phyloP scores from a whole-genome alignment of 106 monocot genomes.

The Platanthera guangdongensis region DNA sequence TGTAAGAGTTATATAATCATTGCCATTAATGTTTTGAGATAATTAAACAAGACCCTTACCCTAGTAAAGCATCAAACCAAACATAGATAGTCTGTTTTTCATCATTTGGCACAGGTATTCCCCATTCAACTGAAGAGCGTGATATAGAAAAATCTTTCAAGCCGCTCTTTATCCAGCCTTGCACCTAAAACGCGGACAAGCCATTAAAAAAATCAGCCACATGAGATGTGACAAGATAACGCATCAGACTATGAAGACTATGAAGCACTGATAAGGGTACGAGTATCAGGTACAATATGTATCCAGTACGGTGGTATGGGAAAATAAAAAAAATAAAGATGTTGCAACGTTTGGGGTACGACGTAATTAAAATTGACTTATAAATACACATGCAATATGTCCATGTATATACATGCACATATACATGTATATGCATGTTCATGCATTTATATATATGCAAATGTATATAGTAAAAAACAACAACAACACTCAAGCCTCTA shows the following conservation, averaged over 20 bases:
- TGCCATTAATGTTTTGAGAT: constrained; percentile 2
- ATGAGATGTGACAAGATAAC: background rate
- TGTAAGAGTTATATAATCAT: background rate
- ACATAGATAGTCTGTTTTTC: constrained; percentile 91
- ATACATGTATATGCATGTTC: too few relatives aligned
- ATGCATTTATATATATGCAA: too few relatives aligned
- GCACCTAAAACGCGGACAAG: constrained; percentile 45
- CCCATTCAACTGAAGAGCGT: constrained; percentile 95
- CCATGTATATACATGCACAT: too few relatives aligned
- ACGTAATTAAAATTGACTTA: too few relatives aligned
- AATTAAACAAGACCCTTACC: constrained; percentile 40
- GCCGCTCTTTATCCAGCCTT: constrained; percentile 88
- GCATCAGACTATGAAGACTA: too few relatives aligned
- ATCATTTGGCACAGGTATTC: constrained; percentile 92
- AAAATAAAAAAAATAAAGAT: background rate
- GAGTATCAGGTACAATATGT: too few relatives aligned
- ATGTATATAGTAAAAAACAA: too few relatives aligned
- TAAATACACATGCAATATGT: too few relatives aligned
- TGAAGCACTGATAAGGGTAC: too few relatives aligned
- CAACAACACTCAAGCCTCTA: too few relatives aligned
- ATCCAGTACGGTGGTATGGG: too few relatives aligned
- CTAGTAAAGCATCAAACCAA: constrained; percentile 98
- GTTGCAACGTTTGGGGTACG: background rate
- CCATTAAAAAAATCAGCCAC: background rate
- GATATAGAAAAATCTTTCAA: constrained; percentile 93